Evolutionary conservation across 139 green algal species (phyloP).

Genomic region (Parachlorella kessleri): DNA sequence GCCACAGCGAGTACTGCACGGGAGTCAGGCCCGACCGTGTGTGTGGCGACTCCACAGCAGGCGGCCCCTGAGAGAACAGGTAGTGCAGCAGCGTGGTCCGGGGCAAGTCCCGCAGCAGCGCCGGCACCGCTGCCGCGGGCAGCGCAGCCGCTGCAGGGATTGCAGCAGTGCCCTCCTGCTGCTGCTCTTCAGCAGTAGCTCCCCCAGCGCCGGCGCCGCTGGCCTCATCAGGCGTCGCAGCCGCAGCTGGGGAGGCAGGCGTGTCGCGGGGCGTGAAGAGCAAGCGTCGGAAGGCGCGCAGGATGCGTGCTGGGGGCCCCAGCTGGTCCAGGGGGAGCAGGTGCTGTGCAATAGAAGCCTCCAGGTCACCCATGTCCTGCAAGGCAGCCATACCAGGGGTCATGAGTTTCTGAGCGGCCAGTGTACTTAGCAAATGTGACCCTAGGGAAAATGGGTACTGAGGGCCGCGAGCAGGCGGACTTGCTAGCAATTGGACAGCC

Average conservation of each 20-base stretch:
- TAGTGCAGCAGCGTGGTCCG: constrained; percentile 78
- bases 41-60: constrained; percentile 74
- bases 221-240: neutral
- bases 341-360: constrained; percentile 70
- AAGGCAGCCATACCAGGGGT: too few relatives aligned
- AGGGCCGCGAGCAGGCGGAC: too few relatives aligned
- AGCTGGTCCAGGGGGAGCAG: constrained; percentile 79
- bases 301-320: constrained; percentile 55
- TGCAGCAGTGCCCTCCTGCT: neutral
- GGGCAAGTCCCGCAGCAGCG: constrained; percentile 77
- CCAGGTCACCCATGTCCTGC: constrained; percentile 89
- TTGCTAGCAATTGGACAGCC: too few relatives aligned
- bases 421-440: too few relatives aligned
- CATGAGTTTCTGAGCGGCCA: too few relatives aligned
- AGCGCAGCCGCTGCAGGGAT: neutral
- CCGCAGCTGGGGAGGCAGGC: too few relatives aligned
- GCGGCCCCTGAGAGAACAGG: constrained; percentile 78
- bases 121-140: neutral
- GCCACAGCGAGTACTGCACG: constrained; percentile 92
- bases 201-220: constrained; percentile 7
- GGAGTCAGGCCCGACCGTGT: constrained; percentile 66
- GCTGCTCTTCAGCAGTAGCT: constrained; percentile 4
- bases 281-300: constrained; percentile 74
- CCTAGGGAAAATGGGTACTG: too few relatives aligned
- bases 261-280: constrained; percentile 47